Base-by-base conservation (phyloP, 805 yeast species). In the Candida hispaniensis region DNA sequence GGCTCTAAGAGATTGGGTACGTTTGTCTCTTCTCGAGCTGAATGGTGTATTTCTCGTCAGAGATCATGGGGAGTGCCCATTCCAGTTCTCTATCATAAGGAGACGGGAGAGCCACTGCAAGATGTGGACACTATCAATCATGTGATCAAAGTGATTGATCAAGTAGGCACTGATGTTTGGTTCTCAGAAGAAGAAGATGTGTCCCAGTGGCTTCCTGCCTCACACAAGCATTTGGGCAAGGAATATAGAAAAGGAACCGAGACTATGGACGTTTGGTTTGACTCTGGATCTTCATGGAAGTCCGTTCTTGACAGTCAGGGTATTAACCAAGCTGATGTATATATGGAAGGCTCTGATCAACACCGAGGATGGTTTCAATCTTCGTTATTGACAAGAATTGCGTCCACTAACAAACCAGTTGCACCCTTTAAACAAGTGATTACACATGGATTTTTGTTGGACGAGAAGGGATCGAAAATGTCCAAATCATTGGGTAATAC, bases 341-440 rank as follows among this genome's bases (percentile, higher is more conserved):
- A 83, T 51, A 56, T 88, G 9, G 99, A 91, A 61, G 99, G 99
- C 2, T 73, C 86, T n/a, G 99, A 91, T 52, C 99, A 91, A 56
- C 98, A 91, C 52, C 70, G 99, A 41, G 99, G 99, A 1, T 91
- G 99, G 99, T 91, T 91, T 54, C 99, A 91, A 60, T 81, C 94
- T 18, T 83, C 95, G 1, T 59, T 91, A 16, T 60, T 91, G 40
- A 85, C 93, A 14, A 79, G 74, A 49, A 68, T 83, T 14, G 29
- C 49, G 9, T 47, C 58, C 21, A 44, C 60, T 1, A 49, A 47
- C 3, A 59, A 60, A 1, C 42, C 52, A 2, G 39, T 26, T 0
- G 73, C 80, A 0, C 97, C 98, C 0, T 91, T 70, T 56, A 68
- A 67, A 41, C 64, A 67, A 14, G 69, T 91, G 21, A 67, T 91